These are phyloP conservation scores for Bryoglossum gracile DNA, from an alignment of 495 filamentous ascomycete species.

Conservation along the genomic window DNA sequence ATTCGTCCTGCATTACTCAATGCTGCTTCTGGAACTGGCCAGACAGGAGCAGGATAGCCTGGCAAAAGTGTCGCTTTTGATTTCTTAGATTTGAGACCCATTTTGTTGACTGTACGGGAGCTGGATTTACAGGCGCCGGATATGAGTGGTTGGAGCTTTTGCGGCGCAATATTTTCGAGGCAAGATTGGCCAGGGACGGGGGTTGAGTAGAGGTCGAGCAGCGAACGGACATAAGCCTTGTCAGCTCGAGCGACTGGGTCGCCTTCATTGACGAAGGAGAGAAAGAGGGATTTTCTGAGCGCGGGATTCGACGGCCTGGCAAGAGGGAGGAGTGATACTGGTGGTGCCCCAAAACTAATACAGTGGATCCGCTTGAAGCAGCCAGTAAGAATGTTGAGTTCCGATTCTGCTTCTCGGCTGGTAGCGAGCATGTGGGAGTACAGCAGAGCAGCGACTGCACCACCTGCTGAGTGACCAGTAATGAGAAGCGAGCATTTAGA, in stretches of 20 bases:
- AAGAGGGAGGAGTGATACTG: slow-evolving; percentile 62
- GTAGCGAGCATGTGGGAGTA: slow-evolving; percentile 71
- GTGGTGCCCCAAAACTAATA: slow-evolving; percentile 74
- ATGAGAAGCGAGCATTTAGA: slow-evolving; percentile 64
- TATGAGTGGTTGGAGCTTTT: slow-evolving; percentile 7
- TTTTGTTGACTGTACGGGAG: slow-evolving; percentile 8
- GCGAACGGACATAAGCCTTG: slow-evolving; percentile 59
- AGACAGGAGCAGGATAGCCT: slow-evolving; percentile 32
- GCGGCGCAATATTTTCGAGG: slow-evolving; percentile 3
- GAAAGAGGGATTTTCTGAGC: slow-evolving; percentile 58
- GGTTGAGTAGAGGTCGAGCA: slow-evolving; percentile 60
- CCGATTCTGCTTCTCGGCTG: slow-evolving; percentile 44
- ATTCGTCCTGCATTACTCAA: slow-evolving; percentile 61
- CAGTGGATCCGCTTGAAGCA: slow-evolving; percentile 74
- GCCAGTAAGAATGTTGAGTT: slow-evolving; percentile 57
- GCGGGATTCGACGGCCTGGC: slow-evolving; percentile 42
- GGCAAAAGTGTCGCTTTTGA: slow-evolving; percentile 5
- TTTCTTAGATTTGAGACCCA: slow-evolving; percentile 5
- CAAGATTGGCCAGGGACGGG: slow-evolving; percentile 44
- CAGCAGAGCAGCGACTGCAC: slow-evolving; percentile 68
- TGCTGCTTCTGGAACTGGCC: slow-evolving; percentile 54
- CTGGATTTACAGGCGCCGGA: slow-evolving; percentile 14
- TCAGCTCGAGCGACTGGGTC: slow-evolving; percentile 74
- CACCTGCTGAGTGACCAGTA: slow-evolving; percentile 78
- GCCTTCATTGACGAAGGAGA: slow-evolving; percentile 76